Evolutionary conservation across 768 basidiomycete species (phyloP), one percentile per base, ranked within the genome.

Genomic region (Trametes villosa): DNA sequence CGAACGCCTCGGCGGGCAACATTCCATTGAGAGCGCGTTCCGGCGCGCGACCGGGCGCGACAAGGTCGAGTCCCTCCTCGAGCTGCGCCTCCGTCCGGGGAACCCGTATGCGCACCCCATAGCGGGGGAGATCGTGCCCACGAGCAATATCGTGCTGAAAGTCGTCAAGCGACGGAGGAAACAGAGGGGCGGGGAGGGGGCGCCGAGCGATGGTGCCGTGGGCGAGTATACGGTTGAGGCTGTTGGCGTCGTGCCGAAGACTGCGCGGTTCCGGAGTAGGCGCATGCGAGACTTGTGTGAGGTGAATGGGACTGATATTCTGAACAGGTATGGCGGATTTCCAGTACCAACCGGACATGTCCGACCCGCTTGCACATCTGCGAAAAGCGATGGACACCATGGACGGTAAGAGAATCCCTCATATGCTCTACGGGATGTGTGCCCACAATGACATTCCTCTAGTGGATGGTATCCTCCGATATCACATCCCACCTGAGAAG

Each of bases 221-320:
- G 92, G 92, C 13, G 87, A 94, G 68, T 96, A 89, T 72, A 88
- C 82, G 1, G 81, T 86, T 15, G 83, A 91, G 59, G 82, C 89
- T 0, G 73, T 92, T 9, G 96, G 96, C 0, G 74, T 87, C 13
- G 79, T 91, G n/a, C 78, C 85, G 0, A 94, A 90, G 76, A 92
- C 94, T 4, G 89, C 86, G 52, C 82, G 96, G 53, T 98, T 98
- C 77, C 83, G 96, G 75, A 89, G 96, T 96, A 69, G 75, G 89
- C 79, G 22, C 53, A 52, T 20, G 48, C 33, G 13, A 17, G 24
- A 9, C 42, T 26, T 17, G 1, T 33, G 34, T 27, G 27, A 8
- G 9, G 2, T 17, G 31, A 31, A 8, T 22, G 20, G 47, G 36
- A 34, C 24, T 29, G 42, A 53, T 26, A 33, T 33, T 27, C 44